A percentile compares a stretch with the other conserved stretches of the same genome.
phyloP scores from a whole-genome alignment of 306 rosid species.

The Gillenia trifoliata region DNA sequence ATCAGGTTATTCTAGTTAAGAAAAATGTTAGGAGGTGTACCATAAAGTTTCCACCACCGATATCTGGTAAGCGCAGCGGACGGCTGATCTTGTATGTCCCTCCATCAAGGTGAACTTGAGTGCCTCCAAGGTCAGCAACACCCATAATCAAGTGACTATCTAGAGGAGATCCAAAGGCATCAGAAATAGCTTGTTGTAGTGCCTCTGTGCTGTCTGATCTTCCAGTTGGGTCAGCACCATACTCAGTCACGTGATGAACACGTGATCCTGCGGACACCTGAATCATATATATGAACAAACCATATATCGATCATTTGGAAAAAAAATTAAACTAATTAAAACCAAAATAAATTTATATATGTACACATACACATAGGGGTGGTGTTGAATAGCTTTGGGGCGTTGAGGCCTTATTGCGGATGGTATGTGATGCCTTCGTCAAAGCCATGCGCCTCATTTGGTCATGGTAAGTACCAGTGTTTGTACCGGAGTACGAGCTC shows the following conservation, averaged over 20 bases:
- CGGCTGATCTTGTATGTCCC: constrained; percentile 41
- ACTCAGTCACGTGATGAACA: constrained; percentile 28
- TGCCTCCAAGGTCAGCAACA: constrained; percentile 34
- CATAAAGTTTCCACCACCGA: constrained; percentile 32
- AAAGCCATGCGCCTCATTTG: constrained; percentile 10
- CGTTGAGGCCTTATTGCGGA: background rate
- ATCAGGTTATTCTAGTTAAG: too few relatives aligned
- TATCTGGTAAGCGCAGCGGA: constrained; percentile 26
- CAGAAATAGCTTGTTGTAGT: constrained; percentile 25
- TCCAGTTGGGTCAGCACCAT: constrained; percentile 46
- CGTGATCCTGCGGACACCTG: constrained; percentile 14
- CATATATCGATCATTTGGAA: background rate
- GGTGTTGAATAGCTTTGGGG: constrained; percentile 4
- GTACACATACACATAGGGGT: background rate
- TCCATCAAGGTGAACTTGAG: constrained; percentile 40
- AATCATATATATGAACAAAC: background rate
- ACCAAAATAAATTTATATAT: background rate
- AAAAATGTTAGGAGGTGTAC: constrained; percentile 1
- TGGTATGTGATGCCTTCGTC: constrained; percentile 8
- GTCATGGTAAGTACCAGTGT: constrained; percentile 1
- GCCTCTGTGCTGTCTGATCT: constrained; percentile 37
- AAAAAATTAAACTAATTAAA: too few relatives aligned
- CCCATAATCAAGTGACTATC: constrained; percentile 29
- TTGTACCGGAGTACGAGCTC: constrained; percentile 20
- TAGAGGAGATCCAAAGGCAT: constrained; percentile 17